These are phyloP conservation scores for Infundibulicybe gibba DNA, from an alignment of 768 basidiomycete species.

Conservation along the genomic window DNA sequence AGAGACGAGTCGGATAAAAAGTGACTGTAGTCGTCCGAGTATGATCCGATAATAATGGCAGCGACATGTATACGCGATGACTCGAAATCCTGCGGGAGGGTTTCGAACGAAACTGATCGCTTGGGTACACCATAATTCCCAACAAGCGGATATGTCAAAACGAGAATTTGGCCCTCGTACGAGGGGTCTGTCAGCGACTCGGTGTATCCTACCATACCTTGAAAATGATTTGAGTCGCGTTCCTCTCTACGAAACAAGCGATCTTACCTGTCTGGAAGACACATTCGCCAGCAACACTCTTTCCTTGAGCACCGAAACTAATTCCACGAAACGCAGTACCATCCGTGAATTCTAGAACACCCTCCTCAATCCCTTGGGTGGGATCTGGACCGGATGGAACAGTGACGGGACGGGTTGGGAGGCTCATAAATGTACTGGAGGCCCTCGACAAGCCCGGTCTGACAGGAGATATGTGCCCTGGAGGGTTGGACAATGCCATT, in stretches of 20 bases:
- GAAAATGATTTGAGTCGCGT: background rate
- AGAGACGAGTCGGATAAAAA: conserved; percentile 89
- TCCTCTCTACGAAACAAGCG: conserved; percentile 5
- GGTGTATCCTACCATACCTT: conserved; percentile 99
- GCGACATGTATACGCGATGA: conserved; percentile 93
- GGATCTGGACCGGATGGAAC: conserved; percentile 14
- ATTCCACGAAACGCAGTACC: conserved; percentile 86
- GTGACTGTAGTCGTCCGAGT: conserved; percentile 93
- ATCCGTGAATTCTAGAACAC: conserved; percentile 86
- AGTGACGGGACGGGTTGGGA: conserved; percentile 33
- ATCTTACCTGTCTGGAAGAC: conserved; percentile 96
- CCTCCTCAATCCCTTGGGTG: conserved; percentile 39
- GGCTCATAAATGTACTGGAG: conserved; percentile 28
- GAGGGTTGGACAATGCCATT: conserved; percentile 15
- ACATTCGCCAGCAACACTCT: conserved; percentile 95
- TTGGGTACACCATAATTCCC: conserved; percentile 97
- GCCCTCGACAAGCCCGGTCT: conserved; percentile 45
- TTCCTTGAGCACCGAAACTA: conserved; percentile 89
- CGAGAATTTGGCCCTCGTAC: conserved; percentile 96
- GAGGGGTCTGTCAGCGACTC: conserved; percentile 98
- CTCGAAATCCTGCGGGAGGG: conserved; percentile 80
- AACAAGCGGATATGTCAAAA: conserved; percentile 94
- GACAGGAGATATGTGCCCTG: conserved; percentile 20
- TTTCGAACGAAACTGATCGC: conserved; percentile 47
- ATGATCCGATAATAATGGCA: conserved; percentile 88